These are phyloP conservation scores for Pseudogymnoascus sp. DNA, from an alignment of 2,329 filamentous ascomycete species.

Conservation along the genomic window DNA sequence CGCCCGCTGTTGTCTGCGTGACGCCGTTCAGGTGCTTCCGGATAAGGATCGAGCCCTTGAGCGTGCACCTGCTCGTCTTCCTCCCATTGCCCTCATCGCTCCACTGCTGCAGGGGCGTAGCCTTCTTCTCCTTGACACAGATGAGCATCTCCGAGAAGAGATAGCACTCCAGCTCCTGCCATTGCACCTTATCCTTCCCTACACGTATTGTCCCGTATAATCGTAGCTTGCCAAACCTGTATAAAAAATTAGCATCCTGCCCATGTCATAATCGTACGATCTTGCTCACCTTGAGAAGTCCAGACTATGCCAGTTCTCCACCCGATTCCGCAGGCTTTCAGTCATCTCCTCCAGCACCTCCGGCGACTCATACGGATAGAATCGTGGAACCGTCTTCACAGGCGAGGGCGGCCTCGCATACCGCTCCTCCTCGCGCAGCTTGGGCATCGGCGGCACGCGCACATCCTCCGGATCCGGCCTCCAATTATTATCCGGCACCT, in stretches of 20 bases:
- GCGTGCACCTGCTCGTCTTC: constrained; percentile 69
- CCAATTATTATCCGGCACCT: constrained; percentile 92
- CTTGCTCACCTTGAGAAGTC: constrained; percentile 68
- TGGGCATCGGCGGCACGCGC: constrained; percentile 42
- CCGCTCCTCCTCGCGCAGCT: constrained; percentile 44
- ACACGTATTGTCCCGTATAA: constrained; percentile 86
- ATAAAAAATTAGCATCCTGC: constrained; percentile 24
- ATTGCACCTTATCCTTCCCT: constrained; percentile 90
- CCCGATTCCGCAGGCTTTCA: constrained; percentile 74
- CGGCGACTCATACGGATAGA: constrained; percentile 66
- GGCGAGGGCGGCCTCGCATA: constrained; percentile 55
- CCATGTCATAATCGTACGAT: not conserved
- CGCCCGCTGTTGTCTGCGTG: constrained; percentile 54
- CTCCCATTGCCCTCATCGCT: constrained; percentile 51
- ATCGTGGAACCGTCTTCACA: constrained; percentile 34
- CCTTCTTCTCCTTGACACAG: constrained; percentile 95
- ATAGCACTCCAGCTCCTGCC: constrained; percentile 97
- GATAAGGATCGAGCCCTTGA: constrained; percentile 96
- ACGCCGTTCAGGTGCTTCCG: constrained; percentile 96
- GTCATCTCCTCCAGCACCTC: constrained; percentile 79
- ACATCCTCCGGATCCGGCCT: constrained; percentile 76
- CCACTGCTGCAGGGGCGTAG: constrained; percentile 54
- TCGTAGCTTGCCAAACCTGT: constrained; percentile 81
- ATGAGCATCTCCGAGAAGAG: constrained; percentile 99
- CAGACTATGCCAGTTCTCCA: constrained; percentile 97